These are phyloP conservation scores for Colletotrichum aenigma DNA, from an alignment of 2,329 filamentous ascomycete species.

Conservation along the genomic window DNA sequence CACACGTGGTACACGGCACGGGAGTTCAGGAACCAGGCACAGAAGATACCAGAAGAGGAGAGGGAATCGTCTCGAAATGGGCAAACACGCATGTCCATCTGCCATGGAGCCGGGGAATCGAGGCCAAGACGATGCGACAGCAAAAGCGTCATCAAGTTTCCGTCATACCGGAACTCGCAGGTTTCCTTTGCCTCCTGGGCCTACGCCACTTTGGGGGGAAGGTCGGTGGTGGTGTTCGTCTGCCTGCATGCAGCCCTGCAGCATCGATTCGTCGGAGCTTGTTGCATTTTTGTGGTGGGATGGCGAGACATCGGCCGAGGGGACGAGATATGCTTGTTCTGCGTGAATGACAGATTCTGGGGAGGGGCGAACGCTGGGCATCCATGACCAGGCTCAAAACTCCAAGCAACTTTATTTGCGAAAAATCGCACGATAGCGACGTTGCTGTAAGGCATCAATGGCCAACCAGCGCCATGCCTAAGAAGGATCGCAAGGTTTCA, in stretches of 20 bases:
- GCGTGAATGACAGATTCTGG: not conserved
- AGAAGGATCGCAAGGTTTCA: not conserved
- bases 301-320: not conserved
- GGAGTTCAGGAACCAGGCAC: not conserved
- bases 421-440: not conserved
- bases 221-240: not conserved
- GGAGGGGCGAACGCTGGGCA: not conserved
- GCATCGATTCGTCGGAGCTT: not conserved
- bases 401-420: not conserved
- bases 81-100: not conserved
- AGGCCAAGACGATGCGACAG: constrained; percentile 6
- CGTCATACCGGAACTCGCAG: not conserved
- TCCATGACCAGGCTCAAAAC: not conserved
- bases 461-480: not conserved
- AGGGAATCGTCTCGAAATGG: not conserved
- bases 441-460: constrained; percentile 2
- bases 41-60: not conserved
- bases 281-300: not conserved
- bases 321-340: not conserved
- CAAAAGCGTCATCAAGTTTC: not conserved
- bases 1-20: constrained; percentile 6
- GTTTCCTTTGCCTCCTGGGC: not conserved
- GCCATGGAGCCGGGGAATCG: not conserved
- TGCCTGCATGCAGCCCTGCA: not conserved
- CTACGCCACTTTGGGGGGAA: not conserved